Base-by-base conservation (phyloP, 768 basidiomycete genomes). In the Mycena capillaripes region DNA sequence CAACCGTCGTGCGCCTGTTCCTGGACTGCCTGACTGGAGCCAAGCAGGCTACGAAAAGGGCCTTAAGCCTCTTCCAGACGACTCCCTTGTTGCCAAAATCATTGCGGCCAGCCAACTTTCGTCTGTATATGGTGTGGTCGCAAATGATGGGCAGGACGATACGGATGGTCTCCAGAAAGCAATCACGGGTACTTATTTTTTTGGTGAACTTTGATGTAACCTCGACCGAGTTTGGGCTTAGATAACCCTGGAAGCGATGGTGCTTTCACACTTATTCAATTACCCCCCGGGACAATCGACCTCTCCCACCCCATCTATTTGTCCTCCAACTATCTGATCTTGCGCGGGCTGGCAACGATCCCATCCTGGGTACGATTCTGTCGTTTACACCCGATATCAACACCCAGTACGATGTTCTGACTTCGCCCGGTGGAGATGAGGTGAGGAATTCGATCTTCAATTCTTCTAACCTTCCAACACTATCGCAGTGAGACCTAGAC, bases 331-430 rank as follows among this genome's bases (percentile, higher is more conserved):
- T 42, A 42, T 19, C 16, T 42, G 16, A 42, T 42, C 17, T 19
- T 42, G 10, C 40, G 40, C 10, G 40, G 40, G 40, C 40, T 11
- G 40, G 40, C 4, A 42, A 42, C 17, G 40, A 42, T 42, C 40
- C 40, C 8, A 19, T 9, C 16, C 10, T 9, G 4, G 40, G 40
- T 16, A 42, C 40, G 4, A 16, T 42, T 4, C 40, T 42, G 4
- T 42, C 40, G 4, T 42, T 42, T 16, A 19, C 4, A 7, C 40
- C 40, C 12, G 40, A 73, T 34, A 27, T 23, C 1, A 65, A 73
- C 30, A 73, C 69, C 12, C 30, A 23, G 16, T 73, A 73, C 50
- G 72, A 73, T 44, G 58, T 59, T 21, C 62, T 73, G 27, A 73
- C 62, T 21, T 12, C 30, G 16, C 53, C 53, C 11, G 29, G 29